phyloP scores from a whole-genome alignment of 2,329 filamentous ascomycete genomes.

The Penicillium sp. region DNA sequence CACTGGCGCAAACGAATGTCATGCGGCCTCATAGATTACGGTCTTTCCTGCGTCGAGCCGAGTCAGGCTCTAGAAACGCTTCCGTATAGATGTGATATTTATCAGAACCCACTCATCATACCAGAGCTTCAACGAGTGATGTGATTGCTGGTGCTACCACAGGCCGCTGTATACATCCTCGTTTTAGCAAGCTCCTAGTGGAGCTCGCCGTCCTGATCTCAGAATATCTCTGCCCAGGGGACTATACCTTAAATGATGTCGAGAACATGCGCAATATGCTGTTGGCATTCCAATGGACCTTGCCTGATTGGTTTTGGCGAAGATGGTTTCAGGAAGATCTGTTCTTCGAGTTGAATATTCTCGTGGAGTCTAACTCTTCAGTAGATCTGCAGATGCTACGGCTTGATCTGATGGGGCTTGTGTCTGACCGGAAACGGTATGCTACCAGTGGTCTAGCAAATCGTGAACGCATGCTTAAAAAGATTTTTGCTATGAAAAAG shows the following conservation, averaged over 20 bases:
- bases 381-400: slow-evolving; percentile 9
- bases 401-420: slow-evolving; percentile 17
- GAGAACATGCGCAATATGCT: slow-evolving; percentile 12
- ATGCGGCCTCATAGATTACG: not conserved
- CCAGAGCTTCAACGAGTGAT: slow-evolving; percentile 10
- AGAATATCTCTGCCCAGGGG: slow-evolving; percentile 9
- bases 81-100: slow-evolving; percentile 10
- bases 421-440: slow-evolving; percentile 8
- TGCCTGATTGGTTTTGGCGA: slow-evolving; percentile 17
- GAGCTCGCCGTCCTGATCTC: slow-evolving; percentile 8
- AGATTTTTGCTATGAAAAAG: slow-evolving; percentile 37
- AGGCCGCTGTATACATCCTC: not conserved
- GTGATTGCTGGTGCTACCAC: slow-evolving; percentile 4
- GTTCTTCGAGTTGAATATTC: slow-evolving; percentile 16
- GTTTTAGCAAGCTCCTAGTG: not conserved
- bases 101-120: slow-evolving; percentile 2
- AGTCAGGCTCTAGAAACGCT: not conserved
- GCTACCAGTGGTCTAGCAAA: slow-evolving; percentile 9
- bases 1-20: slow-evolving; percentile 8
- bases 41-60: not conserved
- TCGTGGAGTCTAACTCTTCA: not conserved
- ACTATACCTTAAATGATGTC: slow-evolving; percentile 9
- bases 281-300: slow-evolving; percentile 11
- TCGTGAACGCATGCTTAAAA: slow-evolving; percentile 9
- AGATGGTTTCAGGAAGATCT: slow-evolving; percentile 8